Base-by-base conservation (phyloP, 257 asterid genomes). In the Scutellaria baicalensis region DNA sequence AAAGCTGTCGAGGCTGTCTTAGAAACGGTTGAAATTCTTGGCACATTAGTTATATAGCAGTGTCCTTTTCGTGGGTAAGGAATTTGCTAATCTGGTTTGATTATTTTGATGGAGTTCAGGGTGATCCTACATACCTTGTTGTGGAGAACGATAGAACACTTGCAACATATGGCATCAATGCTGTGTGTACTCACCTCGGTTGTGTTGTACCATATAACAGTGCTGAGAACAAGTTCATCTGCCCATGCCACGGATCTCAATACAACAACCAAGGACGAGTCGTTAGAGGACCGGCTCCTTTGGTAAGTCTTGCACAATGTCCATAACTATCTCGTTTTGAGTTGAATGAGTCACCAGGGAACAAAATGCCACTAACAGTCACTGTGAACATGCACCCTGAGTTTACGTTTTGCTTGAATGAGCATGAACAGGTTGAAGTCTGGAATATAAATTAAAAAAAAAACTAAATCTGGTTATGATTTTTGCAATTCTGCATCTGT, bases 181-280 rank as follows among this genome's bases (percentile, higher is more conserved):
- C 90, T 0, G 97, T 91, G 23, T 93, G 98, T 62, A 91, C 96
- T 27, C 98, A 93, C 77, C 97, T 93, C 52, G 98, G 98, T 39
- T 93, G 97, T 80, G 98, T 93, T 1, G 98, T 93, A 20, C 97
- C 98, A 7, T 93, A 83, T 81, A 93, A 91, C 39, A 8, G 82
- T 4, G 96, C 97, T 9, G 98, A 93, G 88, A 93, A 87, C 73
- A 93, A 91, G 84, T 93, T 93, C 86, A 72, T 91, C 43, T 91
- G 97, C 84, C 98, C 98, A 6, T 93, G 96, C 86, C 97, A 93
- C 63, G 98, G 98, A 50, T 93, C 98, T 9, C 97, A 89, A 43
- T 93, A 93, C 91, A 89, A 91, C 81, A 89, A 89, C 67, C 96
- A 93, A 81, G 98, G 98, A 47, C 83, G 38, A 62, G 97, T 91